Conservation (phyloP, 768 basidiomycete genomes). For the Podaxis rugospora region DNA sequence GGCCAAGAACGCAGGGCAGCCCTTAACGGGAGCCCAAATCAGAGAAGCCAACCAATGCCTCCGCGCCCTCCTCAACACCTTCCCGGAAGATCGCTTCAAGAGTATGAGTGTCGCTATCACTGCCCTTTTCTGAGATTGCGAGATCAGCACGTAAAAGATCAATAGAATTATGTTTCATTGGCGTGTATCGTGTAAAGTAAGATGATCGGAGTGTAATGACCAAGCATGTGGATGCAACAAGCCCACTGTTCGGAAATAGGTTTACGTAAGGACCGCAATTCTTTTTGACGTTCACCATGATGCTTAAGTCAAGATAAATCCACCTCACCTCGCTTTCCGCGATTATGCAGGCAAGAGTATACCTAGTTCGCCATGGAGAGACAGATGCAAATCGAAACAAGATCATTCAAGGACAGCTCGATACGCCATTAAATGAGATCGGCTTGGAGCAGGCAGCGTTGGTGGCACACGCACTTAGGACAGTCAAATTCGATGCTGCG, state of each 20-base stretch:
- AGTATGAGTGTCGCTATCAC: constrained; percentile 46
- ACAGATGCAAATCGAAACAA: constrained; percentile 60
- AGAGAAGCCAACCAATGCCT: constrained; percentile 37
- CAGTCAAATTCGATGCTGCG: constrained; percentile 51
- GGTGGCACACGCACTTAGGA: constrained; percentile 50
- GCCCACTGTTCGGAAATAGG: not conserved
- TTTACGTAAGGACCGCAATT: constrained; percentile 5
- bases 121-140: constrained; percentile 29
- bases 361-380: constrained; percentile 76
- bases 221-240: not conserved
- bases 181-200: not conserved
- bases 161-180: not conserved
- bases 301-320: too few species aligned
- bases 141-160: not conserved
- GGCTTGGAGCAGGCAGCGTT: constrained; percentile 57
- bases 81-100: constrained; percentile 57
- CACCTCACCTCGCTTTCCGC: not conserved
- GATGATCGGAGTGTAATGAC: not conserved
- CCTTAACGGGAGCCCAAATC: constrained; percentile 35
- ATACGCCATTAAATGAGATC: constrained; percentile 59
- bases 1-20: constrained; percentile 30
- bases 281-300: not conserved
- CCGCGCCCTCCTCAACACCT: constrained; percentile 35
- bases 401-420: constrained; percentile 74
- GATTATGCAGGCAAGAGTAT: constrained; percentile 36